Percentiles rank a stretch among this genome's conserved stretches.
These are phyloP conservation scores for Fusarium citri DNA, from an alignment of 2,329 filamentous ascomycete genomes.

Conservation along the genomic window DNA sequence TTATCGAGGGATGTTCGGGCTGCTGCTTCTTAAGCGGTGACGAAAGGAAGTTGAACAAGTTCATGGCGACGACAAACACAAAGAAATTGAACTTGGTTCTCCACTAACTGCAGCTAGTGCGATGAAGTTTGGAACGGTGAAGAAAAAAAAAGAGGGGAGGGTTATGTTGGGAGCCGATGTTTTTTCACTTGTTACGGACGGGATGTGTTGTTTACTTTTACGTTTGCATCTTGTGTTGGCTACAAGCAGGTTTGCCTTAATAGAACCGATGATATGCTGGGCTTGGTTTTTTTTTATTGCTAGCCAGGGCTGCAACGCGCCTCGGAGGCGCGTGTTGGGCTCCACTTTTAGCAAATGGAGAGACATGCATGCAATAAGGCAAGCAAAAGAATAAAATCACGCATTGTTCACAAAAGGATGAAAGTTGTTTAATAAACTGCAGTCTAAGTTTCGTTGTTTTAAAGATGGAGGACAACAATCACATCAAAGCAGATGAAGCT, in stretches of 20 bases:
- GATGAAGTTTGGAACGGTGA: not conserved
- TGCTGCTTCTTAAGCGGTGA: slow-evolving; percentile 42
- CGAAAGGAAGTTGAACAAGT: slow-evolving; percentile 34
- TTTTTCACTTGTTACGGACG: not conserved
- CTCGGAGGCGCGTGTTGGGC: not conserved
- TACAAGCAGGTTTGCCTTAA: not conserved
- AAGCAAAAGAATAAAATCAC: not conserved
- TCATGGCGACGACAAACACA: slow-evolving; percentile 4
- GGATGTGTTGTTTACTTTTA: slow-evolving; percentile 24
- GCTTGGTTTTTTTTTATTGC: not conserved
- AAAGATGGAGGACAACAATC: too few relatives aligned
- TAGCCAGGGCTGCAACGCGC: not conserved
- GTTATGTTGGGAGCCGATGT: not conserved
- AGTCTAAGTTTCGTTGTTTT: too few relatives aligned
- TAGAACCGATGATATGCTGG: slow-evolving; percentile 19
- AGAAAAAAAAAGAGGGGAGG: not conserved
- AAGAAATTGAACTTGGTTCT: not conserved
- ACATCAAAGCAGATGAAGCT: not conserved
- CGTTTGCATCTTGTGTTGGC: slow-evolving; percentile 9
- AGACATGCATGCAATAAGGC: not conserved
- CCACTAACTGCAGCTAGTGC: not conserved
- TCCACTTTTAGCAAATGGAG: not conserved
- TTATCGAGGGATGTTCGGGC: slow-evolving; percentile 7
- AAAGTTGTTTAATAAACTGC: not conserved
- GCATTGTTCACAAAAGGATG: not conserved